Conservation (phyloP, 2,329 filamentous ascomycete species). For the Colletotrichum sojae region DNA sequence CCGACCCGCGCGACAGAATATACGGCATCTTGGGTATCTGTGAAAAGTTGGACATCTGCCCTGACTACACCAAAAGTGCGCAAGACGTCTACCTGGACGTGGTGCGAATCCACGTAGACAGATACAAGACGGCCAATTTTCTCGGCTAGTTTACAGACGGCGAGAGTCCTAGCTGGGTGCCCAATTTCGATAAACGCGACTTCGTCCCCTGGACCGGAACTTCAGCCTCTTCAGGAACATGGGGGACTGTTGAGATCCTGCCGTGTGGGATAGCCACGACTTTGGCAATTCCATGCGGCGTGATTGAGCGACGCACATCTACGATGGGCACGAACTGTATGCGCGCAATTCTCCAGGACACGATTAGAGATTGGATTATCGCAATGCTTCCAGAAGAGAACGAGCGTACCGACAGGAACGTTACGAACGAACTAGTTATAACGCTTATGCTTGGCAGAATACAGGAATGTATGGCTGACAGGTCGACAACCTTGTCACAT, state of each 20-base stretch:
- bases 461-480: not conserved
- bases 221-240: not conserved
- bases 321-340: not conserved
- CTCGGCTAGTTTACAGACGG: no score
- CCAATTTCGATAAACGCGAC: not conserved
- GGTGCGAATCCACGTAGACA: not conserved
- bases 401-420: not conserved
- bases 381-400: not conserved
- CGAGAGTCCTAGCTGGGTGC: not conserved
- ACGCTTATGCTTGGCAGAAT: not conserved
- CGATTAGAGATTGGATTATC: not conserved
- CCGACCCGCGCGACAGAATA: conserved; percentile 3
- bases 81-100: not conserved
- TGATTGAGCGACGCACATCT: not conserved
- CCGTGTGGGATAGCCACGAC: not conserved
- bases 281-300: not conserved
- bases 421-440: not conserved
- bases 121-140: not conserved
- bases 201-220: not conserved
- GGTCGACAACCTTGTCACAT: not conserved
- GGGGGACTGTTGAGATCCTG: not conserved
- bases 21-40: not conserved
- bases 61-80: not conserved
- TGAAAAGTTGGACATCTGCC: rapidly evolving
- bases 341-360: not conserved